Conservation (phyloP, 345 rosid genomes). For the Ceriops zippeliana region DNA sequence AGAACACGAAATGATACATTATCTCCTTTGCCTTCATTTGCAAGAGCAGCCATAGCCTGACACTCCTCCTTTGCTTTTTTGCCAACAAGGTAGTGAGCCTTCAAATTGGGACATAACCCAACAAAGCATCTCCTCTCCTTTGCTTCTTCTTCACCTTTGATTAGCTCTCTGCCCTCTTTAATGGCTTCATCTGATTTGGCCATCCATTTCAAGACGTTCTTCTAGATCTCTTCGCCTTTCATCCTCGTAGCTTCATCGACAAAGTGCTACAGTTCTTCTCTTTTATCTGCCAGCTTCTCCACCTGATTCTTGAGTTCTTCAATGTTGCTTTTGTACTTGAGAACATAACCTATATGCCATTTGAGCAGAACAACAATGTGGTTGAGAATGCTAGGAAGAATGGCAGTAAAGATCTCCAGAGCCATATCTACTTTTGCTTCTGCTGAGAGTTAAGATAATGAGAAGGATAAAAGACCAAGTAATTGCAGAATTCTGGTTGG, state of each 20-base stretch:
- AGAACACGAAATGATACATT: no score
- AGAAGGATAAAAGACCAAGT: no score
- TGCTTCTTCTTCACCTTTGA: neutral
- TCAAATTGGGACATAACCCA: neutral
- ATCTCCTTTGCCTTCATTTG: neutral
- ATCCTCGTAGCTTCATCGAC: neutral
- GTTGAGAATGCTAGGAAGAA: neutral
- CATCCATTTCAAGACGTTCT: neutral
- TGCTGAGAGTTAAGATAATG: no score
- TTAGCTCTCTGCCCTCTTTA: neutral
- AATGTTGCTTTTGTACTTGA: constrained; percentile 5
- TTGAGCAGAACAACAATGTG: neutral
- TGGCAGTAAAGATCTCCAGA: neutral
- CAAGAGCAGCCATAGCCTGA: neutral
- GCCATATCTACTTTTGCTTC: no score
- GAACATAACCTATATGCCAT: neutral
- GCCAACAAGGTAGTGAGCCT: neutral
- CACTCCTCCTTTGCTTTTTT: neutral
- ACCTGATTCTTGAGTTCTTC: neutral
- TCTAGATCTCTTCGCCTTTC: neutral
- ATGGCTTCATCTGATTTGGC: neutral
- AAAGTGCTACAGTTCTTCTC: neutral
- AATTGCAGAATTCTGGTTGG: no score
- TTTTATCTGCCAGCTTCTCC: neutral
- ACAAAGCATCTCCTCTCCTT: neutral